A percentile compares a stretch with the other conserved stretches of the same genome.
Conservation (phyloP, 352 stramenopile species). For the Pythium utonaiense region DNA sequence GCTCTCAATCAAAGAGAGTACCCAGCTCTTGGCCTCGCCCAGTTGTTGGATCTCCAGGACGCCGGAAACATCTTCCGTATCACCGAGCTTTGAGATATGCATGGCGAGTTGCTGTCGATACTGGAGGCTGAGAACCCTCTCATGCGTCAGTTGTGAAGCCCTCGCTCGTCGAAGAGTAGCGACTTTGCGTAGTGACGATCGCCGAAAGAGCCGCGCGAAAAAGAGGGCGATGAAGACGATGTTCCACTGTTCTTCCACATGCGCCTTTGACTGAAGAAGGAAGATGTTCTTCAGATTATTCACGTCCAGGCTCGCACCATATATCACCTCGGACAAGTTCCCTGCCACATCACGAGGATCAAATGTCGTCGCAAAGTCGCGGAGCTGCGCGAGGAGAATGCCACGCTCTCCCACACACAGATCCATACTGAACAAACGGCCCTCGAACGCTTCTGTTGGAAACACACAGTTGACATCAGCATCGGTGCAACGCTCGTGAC, state of each 20-base stretch:
- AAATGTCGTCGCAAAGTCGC: constrained; percentile 18
- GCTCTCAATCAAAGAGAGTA: not conserved
- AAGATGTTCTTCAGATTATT: constrained; percentile 33
- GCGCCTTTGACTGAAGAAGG: constrained; percentile 16
- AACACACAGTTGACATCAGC: constrained; percentile 17
- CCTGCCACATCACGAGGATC: constrained; percentile 29
- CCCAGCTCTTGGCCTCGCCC: not conserved
- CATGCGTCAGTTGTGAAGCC: not conserved
- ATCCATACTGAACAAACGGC: constrained; percentile 24
- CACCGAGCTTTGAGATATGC: not conserved
- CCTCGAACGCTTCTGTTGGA: not conserved
- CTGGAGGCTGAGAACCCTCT: not conserved
- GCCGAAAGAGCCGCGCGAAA: constrained; percentile 35
- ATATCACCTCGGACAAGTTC: constrained; percentile 35
- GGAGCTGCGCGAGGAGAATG: constrained; percentile 12
- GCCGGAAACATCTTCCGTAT: not conserved
- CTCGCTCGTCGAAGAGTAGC: constrained; percentile 7
- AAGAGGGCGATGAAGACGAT: constrained; percentile 36
- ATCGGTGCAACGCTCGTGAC: not conserved
- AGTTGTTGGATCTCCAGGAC: not conserved
- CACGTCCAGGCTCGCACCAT: constrained; percentile 30
- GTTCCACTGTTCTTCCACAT: constrained; percentile 33
- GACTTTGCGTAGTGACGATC: constrained; percentile 32
- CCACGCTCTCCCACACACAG: constrained; percentile 10
- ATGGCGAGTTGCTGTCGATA: not conserved